Conservation (phyloP, 768 basidiomycete genomes). For the Peribolospora kevripleyi region DNA sequence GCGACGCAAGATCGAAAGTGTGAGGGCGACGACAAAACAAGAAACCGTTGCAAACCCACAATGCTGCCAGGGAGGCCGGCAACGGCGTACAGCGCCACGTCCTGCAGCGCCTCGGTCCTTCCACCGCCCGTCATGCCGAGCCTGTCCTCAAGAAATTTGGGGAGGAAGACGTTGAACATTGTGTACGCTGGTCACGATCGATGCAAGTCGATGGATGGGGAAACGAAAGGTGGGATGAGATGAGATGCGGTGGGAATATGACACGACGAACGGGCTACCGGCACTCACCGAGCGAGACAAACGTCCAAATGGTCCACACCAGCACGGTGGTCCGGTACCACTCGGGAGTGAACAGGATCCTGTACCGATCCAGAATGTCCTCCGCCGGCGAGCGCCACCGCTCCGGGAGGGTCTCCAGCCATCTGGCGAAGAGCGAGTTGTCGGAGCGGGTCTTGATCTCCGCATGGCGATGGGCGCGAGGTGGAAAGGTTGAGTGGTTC, state of each 20-base stretch:
- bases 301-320: constrained; percentile 54
- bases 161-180: constrained; percentile 81
- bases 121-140: constrained; percentile 9
- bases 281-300: constrained; percentile 46
- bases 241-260: constrained; percentile 1
- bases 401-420: no score
- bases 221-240: neutral
- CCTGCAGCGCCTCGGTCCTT: constrained; percentile 37
- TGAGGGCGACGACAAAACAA: no score
- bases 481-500: constrained; percentile 16
- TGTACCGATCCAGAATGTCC: constrained; percentile 22
- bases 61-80: constrained; percentile 67
- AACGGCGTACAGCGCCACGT: constrained; percentile 61
- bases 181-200: constrained; percentile 34
- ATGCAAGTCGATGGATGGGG: neutral
- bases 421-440: no score
- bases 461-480: no score
- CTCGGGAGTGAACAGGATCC: constrained; percentile 44
- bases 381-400: no score
- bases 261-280: neutral
- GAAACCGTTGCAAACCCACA: constrained; percentile 24
- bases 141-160: constrained; percentile 53
- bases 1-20: no score
- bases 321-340: constrained; percentile 54
- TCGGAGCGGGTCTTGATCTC: no score